These are phyloP conservation scores for Hypericum perforatum DNA, from an alignment of 345 rosid species.

Conservation along the genomic window DNA sequence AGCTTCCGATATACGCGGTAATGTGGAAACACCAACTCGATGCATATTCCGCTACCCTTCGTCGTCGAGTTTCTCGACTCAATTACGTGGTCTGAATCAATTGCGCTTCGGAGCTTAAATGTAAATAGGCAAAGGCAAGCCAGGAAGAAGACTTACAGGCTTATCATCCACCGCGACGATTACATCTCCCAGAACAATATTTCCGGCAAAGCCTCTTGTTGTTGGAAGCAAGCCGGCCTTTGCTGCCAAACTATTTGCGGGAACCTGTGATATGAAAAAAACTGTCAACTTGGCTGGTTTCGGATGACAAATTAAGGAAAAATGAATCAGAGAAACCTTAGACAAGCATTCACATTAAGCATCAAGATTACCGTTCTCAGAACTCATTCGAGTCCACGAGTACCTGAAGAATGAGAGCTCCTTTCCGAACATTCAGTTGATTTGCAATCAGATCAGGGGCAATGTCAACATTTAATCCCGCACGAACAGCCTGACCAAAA, in stretches of 20 bases:
- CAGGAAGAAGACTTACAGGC: conserved; percentile 33
- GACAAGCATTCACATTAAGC: too few relatives aligned
- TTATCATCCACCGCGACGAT: conserved; percentile 59
- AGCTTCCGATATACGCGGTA: neutral
- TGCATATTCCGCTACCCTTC: too few relatives aligned
- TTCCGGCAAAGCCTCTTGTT: conserved; percentile 81
- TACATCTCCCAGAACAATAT: conserved; percentile 75
- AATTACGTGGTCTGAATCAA: too few relatives aligned
- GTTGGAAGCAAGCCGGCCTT: conserved; percentile 72
- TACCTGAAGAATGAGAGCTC: conserved; percentile 85
- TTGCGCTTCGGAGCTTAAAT: too few relatives aligned
- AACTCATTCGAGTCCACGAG: neutral
- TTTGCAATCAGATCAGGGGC: conserved; percentile 82
- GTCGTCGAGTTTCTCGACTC: too few relatives aligned
- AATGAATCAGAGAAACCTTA: too few relatives aligned
- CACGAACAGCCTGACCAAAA: conserved; percentile 60
- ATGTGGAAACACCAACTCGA: neutral
- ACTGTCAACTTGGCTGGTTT: too few relatives aligned
- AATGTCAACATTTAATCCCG: conserved; percentile 72
- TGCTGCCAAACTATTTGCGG: conserved; percentile 56
- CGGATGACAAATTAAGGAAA: too few relatives aligned
- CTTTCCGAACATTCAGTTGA: conserved; percentile 86
- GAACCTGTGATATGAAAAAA: conserved; percentile 35
- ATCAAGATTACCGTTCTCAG: too few relatives aligned
- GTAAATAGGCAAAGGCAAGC: neutral